Evolutionary conservation across 345 rosid genomes (phyloP).

Genomic region (Carallia brachiata): DNA sequence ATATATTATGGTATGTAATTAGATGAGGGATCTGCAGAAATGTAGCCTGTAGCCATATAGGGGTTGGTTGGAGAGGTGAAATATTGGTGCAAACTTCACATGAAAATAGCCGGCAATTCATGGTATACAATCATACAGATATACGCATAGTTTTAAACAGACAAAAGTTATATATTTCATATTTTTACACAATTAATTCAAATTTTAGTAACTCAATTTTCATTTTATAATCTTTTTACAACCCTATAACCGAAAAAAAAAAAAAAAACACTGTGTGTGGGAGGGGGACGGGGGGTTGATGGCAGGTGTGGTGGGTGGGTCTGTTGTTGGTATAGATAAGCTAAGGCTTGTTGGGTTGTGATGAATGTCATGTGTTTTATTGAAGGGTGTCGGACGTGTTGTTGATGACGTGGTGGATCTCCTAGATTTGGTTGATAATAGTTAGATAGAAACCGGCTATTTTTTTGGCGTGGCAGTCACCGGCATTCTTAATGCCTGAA

Average conservation of each 20-base stretch:
- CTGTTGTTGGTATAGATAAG: too few species aligned
- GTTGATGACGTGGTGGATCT: constrained; percentile 27
- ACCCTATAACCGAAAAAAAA: too few species aligned
- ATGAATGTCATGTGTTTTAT: constrained; percentile 2
- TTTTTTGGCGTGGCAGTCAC: background rate
- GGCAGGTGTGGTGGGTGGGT: too few species aligned
- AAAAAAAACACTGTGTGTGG: too few species aligned
- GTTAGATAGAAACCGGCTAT: background rate
- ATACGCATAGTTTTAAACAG: background rate
- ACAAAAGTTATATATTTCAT: background rate
- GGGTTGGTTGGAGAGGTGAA: constrained; percentile 2
- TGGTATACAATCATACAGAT: background rate
- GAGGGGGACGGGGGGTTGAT: background rate
- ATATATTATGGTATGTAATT: too few species aligned
- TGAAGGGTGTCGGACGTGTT: constrained; percentile 4
- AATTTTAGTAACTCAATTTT: too few species aligned
- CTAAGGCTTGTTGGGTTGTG: too few species aligned
- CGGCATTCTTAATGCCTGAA: constrained; percentile 17
- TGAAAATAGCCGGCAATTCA: constrained; percentile 17
- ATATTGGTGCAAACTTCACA: constrained; percentile 32
- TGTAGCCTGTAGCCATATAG: background rate
- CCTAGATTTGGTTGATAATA: constrained; percentile 23
- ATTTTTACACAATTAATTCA: too few species aligned
- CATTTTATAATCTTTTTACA: too few species aligned
- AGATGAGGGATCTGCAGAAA: background rate